Evolutionary conservation across 179 eudicot genomes (phyloP), one percentile per base, ranked within the genome.

Genomic region (Heliamphora pulchella): DNA sequence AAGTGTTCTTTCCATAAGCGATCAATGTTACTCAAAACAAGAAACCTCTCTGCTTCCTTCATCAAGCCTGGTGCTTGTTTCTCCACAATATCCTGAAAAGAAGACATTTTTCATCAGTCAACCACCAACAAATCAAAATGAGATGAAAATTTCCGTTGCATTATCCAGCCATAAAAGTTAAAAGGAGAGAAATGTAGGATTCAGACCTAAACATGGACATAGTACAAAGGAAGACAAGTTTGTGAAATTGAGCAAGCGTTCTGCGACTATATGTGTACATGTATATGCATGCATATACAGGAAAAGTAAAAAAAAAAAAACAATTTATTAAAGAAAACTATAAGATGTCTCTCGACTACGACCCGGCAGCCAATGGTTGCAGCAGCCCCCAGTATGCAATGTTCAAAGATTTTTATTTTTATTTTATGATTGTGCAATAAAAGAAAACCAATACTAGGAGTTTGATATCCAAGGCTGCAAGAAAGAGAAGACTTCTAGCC

Each of bases 1-100:
- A 96, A 87, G 88, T 96, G 99, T 81, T 96, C 99, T 86, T 96
- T 96, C 99, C 99, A 96, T 50, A 94, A 83, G 48, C 98, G 97
- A 84, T 96, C 99, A 31, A 96, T 92, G 87, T 96, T 96, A 87
- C 92, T 96, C 89, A 96, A 82, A 44, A 92, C 81, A n/a, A 96
- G 88, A 81, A 91, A 94, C 81, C 96, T 91, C 86, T 96, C 99
- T 51, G 99, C 99, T 84, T 96, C 98, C 84, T 87, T 94, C 99
- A 96, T 96, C 88, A 96, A 86, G n/a, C 97, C 96, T 43, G 94
- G 92, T 50, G 96, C 88, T 85, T 91, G 85, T 81, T 90, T 88
- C 81, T 94, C 99, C 82, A 94, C 94, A 75, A 87, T 83, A 54
- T 91, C 96, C 99, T 96, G 85, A 2, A 83, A 63, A 79, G 67